A percentile compares a stretch with the other conserved stretches of the same genome.
phyloP scores from a whole-genome alignment of 805 yeast species.

The Lipomyces mesembrius region DNA sequence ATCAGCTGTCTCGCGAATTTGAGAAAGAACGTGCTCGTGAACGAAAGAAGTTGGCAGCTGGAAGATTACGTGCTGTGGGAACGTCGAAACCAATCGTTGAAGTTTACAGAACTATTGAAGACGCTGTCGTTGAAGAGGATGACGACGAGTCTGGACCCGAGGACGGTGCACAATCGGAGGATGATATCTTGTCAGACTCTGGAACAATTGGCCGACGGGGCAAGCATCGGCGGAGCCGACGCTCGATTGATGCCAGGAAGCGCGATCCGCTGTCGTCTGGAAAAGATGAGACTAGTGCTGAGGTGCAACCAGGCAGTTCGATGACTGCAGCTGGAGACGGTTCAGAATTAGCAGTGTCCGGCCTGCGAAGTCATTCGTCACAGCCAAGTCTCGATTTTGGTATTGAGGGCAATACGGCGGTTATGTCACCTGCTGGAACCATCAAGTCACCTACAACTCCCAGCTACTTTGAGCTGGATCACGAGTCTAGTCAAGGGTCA shows the following conservation, averaged over 20 bases:
- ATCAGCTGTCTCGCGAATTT: slow-evolving; percentile 80
- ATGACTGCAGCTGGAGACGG: background rate
- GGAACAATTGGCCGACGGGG: slow-evolving; percentile 31
- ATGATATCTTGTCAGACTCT: slow-evolving; percentile 33
- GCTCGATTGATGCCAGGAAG: slow-evolving; percentile 3
- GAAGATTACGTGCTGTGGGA: slow-evolving; percentile 60
- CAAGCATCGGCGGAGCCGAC: background rate
- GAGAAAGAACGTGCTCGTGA: slow-evolving; percentile 85
- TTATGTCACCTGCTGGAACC: slow-evolving; percentile 5
- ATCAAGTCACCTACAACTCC: slow-evolving; percentile 5
- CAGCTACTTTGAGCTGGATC: slow-evolving; percentile 8
- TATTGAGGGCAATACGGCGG: background rate
- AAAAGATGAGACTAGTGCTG: slow-evolving; percentile 3
- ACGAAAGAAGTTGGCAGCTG: slow-evolving; percentile 61
- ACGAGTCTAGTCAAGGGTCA: background rate
- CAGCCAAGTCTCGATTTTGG: background rate
- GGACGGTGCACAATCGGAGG: slow-evolving; percentile 27
- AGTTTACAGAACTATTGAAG: slow-evolving; percentile 83
- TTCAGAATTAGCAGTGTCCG: background rate
- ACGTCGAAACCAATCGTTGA: slow-evolving; percentile 87
- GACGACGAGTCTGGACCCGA: slow-evolving; percentile 43
- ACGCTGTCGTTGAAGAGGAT: slow-evolving; percentile 71
- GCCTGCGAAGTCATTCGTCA: background rate
- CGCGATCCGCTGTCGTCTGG: background rate
- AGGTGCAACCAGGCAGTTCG: background rate